Conservation (phyloP, 495 filamentous ascomycete species). For the Cudoniella acicularis region DNA sequence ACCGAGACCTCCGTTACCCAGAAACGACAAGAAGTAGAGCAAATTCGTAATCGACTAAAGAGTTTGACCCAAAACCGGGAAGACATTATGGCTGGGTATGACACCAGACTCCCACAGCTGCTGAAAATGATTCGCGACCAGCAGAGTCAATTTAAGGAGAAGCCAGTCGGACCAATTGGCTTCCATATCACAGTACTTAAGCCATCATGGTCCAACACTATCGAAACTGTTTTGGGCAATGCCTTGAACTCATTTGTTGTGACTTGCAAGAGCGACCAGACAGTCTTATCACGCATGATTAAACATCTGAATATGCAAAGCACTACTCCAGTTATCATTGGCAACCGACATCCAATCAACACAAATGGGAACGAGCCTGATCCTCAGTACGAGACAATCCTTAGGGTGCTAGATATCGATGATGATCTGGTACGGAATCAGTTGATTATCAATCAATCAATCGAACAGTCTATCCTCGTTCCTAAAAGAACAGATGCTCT, state of each 20-base stretch:
- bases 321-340: constrained; percentile 39
- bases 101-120: constrained; percentile 56
- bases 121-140: constrained; percentile 61
- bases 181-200: constrained; percentile 68
- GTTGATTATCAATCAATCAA: constrained; percentile 74
- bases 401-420: constrained; percentile 78
- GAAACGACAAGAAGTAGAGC: constrained; percentile 33
- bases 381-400: constrained; percentile 63
- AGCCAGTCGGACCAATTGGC: constrained; percentile 83
- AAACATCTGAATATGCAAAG: constrained; percentile 45
- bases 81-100: constrained; percentile 59
- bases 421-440: constrained; percentile 72
- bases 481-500: constrained; percentile 60
- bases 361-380: constrained; percentile 70
- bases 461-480: constrained; percentile 84
- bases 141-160: constrained; percentile 62
- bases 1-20: constrained; percentile 38
- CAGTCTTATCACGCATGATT: constrained; percentile 59
- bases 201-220: constrained; percentile 76
- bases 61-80: constrained; percentile 40
- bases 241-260: constrained; percentile 76
- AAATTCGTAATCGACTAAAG: constrained; percentile 32
- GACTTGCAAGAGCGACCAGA: constrained; percentile 65
- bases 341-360: constrained; percentile 54
- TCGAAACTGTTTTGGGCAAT: constrained; percentile 69